Conservation (phyloP, 2,329 filamentous ascomycete genomes). For the Neocatenulostroma microsporum region DNA sequence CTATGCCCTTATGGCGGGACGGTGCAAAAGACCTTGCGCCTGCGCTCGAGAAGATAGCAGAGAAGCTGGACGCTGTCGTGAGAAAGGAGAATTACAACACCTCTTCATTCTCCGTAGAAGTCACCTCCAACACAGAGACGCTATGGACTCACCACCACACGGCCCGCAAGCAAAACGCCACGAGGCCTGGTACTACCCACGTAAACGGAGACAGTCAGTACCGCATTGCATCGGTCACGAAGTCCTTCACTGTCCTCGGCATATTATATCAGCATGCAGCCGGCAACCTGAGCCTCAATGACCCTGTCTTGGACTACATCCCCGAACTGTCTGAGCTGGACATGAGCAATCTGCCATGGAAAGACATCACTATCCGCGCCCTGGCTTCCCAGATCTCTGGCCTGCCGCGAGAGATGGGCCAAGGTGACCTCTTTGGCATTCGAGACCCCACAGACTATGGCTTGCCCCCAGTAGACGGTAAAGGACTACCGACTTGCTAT, state of each 20-base stretch:
- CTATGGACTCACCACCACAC: conserved; percentile 35
- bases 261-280: conserved; percentile 48
- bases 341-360: conserved; percentile 34
- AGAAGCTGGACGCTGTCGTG: conserved; percentile 20
- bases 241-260: conserved; percentile 45
- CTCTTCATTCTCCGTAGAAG: conserved; percentile 34
- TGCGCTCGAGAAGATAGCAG: conserved; percentile 27
- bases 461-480: conserved; percentile 29
- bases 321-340: conserved; percentile 41
- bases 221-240: conserved; percentile 33
- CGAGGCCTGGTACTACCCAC: conserved; percentile 29
- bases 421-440: conserved; percentile 9
- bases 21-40: conserved; percentile 23
- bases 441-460: conserved; percentile 22
- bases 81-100: conserved; percentile 24
- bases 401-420: conserved; percentile 34
- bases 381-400: conserved; percentile 38
- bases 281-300: conserved; percentile 41
- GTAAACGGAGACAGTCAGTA: conserved; percentile 36
- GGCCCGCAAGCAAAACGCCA: conserved; percentile 29
- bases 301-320: conserved; percentile 38
- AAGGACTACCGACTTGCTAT: conserved; percentile 29
- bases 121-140: conserved; percentile 33
- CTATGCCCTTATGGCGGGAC: conserved; percentile 26
- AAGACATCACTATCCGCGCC: conserved; percentile 36